Evolutionary conservation across 2,329 filamentous ascomycete genomes (phyloP), one percentile per base, ranked within the genome.

Genomic region (Diaporthe batatas): DNA sequence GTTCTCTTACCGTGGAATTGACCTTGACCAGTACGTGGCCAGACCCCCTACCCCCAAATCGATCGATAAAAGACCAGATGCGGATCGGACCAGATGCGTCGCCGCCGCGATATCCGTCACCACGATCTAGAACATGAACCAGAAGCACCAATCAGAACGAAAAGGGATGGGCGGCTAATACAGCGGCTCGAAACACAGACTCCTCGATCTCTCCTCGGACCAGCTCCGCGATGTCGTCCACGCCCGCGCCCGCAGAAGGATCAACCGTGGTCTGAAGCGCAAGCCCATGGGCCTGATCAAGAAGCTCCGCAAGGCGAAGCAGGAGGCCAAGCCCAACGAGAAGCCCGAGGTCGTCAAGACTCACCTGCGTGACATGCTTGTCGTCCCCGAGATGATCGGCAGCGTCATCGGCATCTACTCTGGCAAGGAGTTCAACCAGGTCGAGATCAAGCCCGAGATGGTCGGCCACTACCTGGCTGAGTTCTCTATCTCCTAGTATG

Each of bases 391-490:
- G 91, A 98, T 99, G 96, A 99, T 99, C 85, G 96, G 96, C 83
- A 94, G 91, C 87, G 96, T 99, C 83, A 93, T 99, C 83, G 96
- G 95, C 85, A 96, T 99, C 91, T 99, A 99, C 94, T 98, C 94
- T 80, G 96, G 96, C 85, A 99, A 99, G 93, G 95, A 98, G 89
- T 99, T 99, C 94, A 99, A 99, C 93, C 96, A 98, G 91, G 95
- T 99, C 82, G 96, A 99, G 89, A 96, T 99, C 90, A 98, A 98
- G 93, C 96, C 96, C 82, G 96, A 99, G 91, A 99, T 99, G 96
- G 96, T 99, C 87, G 96, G 96, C 86, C 96, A 98, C 91, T 98
- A 98, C 91, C 91, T 99, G 79, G 96, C 91, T 83, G 96, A 99
- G 89, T 99, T 99, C 92, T 98, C 95, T 80, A 99, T 99, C 90